A percentile compares a stretch with the other conserved stretches of the same genome.
These are phyloP conservation scores for Haplographium delicatum DNA, from an alignment of 495 filamentous ascomycete genomes.

Conservation along the genomic window DNA sequence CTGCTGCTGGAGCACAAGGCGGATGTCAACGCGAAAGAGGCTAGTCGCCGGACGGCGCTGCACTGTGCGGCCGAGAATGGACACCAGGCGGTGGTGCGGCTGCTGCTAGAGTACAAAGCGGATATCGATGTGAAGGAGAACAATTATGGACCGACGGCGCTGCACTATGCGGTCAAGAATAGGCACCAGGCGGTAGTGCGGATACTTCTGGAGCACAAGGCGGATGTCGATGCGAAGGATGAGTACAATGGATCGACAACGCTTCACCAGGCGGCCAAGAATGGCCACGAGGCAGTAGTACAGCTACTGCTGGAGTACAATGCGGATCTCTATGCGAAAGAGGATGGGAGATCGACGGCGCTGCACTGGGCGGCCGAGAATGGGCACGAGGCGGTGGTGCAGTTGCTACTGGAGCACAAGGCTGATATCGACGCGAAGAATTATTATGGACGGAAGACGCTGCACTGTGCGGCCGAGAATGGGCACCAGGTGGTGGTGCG, in stretches of 20 bases:
- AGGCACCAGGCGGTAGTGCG: slow-evolving; percentile 7
- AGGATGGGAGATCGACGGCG: slow-evolving; percentile 3
- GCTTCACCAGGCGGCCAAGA: slow-evolving; percentile 29
- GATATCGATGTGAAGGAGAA: slow-evolving; percentile 3
- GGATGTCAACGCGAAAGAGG: not conserved
- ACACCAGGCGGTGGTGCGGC: slow-evolving; percentile 9
- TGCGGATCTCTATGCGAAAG: slow-evolving; percentile 6
- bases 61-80: slow-evolving; percentile 7
- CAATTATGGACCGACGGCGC: slow-evolving; percentile 8
- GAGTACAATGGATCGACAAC: slow-evolving; percentile 22
- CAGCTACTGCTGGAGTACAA: slow-evolving; percentile 21
- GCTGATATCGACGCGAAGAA: slow-evolving; percentile 10
- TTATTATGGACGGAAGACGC: slow-evolving; percentile 24
- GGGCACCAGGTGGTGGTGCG: slow-evolving; percentile 20
- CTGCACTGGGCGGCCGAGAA: slow-evolving; percentile 11
- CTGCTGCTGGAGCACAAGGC: not conserved
- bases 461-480: slow-evolving; percentile 29
- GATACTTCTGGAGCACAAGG: slow-evolving; percentile 12
- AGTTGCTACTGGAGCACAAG: slow-evolving; percentile 5
- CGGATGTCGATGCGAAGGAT: slow-evolving; percentile 12
- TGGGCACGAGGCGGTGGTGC: slow-evolving; percentile 8
- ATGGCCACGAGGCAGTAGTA: slow-evolving; percentile 19
- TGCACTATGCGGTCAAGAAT: slow-evolving; percentile 8
- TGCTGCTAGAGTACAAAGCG: slow-evolving; percentile 9
- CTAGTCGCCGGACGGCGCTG: slow-evolving; percentile 4